phyloP scores from a whole-genome alignment of 2,329 filamentous ascomycete genomes.

The Anthostomella pinea region DNA sequence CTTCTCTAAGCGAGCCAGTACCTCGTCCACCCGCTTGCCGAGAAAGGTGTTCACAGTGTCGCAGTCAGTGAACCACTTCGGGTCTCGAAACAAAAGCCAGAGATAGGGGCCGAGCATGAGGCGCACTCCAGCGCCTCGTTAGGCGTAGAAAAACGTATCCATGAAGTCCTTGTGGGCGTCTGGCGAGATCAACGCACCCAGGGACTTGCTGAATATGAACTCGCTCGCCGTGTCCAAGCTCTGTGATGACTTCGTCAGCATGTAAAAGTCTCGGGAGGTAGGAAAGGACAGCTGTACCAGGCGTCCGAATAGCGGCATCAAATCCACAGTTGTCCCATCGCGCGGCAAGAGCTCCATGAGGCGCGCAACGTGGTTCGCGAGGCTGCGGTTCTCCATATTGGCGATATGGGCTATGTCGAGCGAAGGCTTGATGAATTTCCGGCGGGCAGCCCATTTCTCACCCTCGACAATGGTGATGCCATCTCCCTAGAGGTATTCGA shows the following conservation, averaged over 20 bases:
- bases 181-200: conserved; percentile 4
- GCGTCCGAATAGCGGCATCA: conserved; percentile 9
- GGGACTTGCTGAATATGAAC: conserved; percentile 10
- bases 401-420: conserved; percentile 7
- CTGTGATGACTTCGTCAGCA: conserved; percentile 3
- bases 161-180: conserved; percentile 8
- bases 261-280: neutral
- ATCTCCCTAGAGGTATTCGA: conserved; percentile 10
- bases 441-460: conserved; percentile 7
- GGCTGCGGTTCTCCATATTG: conserved; percentile 9
- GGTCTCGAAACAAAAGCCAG: conserved; percentile 7
- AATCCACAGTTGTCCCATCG: conserved; percentile 7
- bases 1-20: conserved; percentile 7
- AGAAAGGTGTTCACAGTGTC: conserved; percentile 12
- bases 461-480: conserved; percentile 12
- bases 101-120: conserved; percentile 8
- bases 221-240: conserved; percentile 10
- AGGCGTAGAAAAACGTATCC: conserved; percentile 10
- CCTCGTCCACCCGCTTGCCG: conserved; percentile 13
- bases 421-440: conserved; percentile 10
- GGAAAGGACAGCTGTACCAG: conserved; percentile 2
- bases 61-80: conserved; percentile 8
- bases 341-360: conserved; percentile 10
- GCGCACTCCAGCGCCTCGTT: conserved; percentile 7
- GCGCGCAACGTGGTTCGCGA: conserved; percentile 7